Conservation (phyloP, 192 early-diverging fungal genomes). For the Rhizophagus sp. region DNA sequence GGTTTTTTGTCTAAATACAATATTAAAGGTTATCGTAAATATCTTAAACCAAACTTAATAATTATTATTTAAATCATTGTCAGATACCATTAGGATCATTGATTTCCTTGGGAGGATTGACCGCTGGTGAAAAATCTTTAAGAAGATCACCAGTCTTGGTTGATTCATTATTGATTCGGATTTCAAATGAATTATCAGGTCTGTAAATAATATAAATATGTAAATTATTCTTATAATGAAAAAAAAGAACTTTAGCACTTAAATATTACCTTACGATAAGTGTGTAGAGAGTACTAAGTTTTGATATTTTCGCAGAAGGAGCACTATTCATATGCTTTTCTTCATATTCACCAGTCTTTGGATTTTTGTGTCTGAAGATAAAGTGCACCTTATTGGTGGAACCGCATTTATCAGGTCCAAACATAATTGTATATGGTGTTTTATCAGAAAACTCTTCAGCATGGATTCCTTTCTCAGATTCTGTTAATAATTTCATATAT, state of each 20-base stretch:
- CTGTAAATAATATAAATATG: conserved; percentile 25
- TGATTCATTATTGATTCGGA: conserved; percentile 72
- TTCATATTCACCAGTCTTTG: conserved; percentile 72
- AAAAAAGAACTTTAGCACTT: neutral
- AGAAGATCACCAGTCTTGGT: conserved; percentile 71
- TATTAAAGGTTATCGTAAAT: conserved; percentile 44
- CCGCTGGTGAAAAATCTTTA: conserved; percentile 76
- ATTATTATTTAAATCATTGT: neutral
- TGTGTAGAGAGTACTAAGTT: conserved; percentile 78
- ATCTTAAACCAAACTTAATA: conserved; percentile 29
- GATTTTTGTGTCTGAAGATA: conserved; percentile 91
- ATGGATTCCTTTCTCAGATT: conserved; percentile 58
- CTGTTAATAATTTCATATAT: conserved; percentile 85
- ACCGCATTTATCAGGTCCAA: conserved; percentile 93
- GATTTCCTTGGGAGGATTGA: conserved; percentile 87
- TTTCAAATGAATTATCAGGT: conserved; percentile 78
- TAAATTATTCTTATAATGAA: neutral
- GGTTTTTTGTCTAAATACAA: conserved; percentile 72
- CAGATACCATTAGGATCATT: conserved; percentile 61
- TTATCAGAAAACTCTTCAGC: conserved; percentile 75
- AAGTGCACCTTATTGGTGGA: conserved; percentile 89
- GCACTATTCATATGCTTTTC: conserved; percentile 83
- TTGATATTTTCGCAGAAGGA: conserved; percentile 66
- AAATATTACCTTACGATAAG: conserved; percentile 62
- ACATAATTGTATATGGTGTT: conserved; percentile 87